A percentile compares a stretch with the other conserved stretches of the same genome.
Conservation (phyloP, 1,139 yeast genomes). For the Suhomyces terraborum region DNA sequence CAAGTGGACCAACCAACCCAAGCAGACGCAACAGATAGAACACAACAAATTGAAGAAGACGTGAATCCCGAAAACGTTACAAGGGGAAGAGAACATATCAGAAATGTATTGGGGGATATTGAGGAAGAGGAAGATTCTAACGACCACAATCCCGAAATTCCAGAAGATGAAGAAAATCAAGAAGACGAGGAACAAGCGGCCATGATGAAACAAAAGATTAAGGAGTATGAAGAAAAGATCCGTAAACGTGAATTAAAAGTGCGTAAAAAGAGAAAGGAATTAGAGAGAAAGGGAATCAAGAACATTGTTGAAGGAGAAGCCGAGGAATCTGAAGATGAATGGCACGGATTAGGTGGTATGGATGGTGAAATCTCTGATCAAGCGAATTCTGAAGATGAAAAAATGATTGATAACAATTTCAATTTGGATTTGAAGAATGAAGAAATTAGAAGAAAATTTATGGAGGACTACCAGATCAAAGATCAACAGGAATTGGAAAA, state of each 20-base stretch:
- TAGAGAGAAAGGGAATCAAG: conserved; percentile 53
- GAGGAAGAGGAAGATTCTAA: conserved; percentile 14
- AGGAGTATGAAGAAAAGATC: conserved; percentile 41
- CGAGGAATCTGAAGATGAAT: conserved; percentile 94
- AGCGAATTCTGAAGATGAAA: conserved; percentile 77
- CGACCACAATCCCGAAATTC: neutral
- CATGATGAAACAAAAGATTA: conserved; percentile 32
- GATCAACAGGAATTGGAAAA: conserved; percentile 74
- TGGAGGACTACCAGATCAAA: conserved; percentile 66
- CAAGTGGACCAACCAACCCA: conserved; percentile 18
- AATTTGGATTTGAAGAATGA: conserved; percentile 60
- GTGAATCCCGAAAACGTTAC: conserved; percentile 31
- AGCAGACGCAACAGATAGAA: conserved; percentile 18
- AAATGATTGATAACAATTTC: conserved; percentile 75
- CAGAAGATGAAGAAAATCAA: conserved; percentile 17
- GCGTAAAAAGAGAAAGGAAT: conserved; percentile 46
- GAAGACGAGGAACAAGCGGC: conserved; percentile 31
- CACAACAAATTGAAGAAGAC: conserved; percentile 13
- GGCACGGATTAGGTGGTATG: conserved; percentile 85
- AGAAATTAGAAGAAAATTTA: conserved; percentile 60
- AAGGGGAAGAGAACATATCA: conserved; percentile 27
- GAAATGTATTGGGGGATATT: conserved; percentile 13
- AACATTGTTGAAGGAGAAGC: conserved; percentile 82
- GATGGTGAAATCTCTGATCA: conserved; percentile 71
- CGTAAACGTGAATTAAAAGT: conserved; percentile 41